These are phyloP conservation scores for Colletotrichum scovillei DNA, from an alignment of 2,329 filamentous ascomycete species.

Conservation along the genomic window DNA sequence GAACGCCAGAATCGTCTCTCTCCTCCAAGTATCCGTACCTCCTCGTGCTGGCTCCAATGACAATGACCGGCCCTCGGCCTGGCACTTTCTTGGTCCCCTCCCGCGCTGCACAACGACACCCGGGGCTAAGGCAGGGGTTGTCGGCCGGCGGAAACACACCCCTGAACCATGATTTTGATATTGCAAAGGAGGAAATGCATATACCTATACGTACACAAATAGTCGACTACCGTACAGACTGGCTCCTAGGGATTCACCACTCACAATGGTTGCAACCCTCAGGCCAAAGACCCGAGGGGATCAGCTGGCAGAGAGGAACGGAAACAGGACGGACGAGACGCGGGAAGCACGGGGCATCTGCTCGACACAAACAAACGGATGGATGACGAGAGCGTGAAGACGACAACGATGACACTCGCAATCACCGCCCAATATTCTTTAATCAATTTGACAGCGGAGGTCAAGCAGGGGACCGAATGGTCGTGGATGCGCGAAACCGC, in stretches of 20 bases:
- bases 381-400: not conserved
- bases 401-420: not conserved
- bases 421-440: conserved; percentile 3
- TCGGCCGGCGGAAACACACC: conserved; percentile 15
- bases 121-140: conserved; percentile 34
- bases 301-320: not conserved
- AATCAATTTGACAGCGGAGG: conserved; percentile 25
- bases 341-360: not conserved
- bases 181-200: not conserved
- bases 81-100: conserved; percentile 20
- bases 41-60: not conserved
- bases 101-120: conserved; percentile 21
- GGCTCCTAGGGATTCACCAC: not conserved
- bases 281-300: not conserved
- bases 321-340: not conserved
- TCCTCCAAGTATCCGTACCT: not conserved
- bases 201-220: not conserved
- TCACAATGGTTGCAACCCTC: not conserved
- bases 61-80: conserved; percentile 15
- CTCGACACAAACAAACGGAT: not conserved
- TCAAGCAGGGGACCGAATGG: conserved; percentile 12
- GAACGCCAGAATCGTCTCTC: conserved; percentile 6
- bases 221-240: not conserved
- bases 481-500: conserved; percentile 15
- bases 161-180: conserved; percentile 20